Percentiles rank a stretch among this genome's conserved stretches.
Conservation (phyloP, 306 rosid genomes). For the Corylus americana region DNA sequence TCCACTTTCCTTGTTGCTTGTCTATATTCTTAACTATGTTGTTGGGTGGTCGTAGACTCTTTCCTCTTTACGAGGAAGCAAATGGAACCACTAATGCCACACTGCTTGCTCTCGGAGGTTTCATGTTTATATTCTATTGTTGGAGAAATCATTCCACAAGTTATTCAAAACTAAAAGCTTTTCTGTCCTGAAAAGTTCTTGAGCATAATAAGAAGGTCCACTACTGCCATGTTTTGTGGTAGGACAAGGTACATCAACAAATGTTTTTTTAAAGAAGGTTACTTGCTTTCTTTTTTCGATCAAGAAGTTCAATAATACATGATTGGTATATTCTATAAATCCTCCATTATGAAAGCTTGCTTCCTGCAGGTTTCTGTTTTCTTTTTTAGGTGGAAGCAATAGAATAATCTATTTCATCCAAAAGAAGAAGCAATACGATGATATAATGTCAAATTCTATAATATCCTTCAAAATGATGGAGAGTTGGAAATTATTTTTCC, state of each 20-base stretch:
- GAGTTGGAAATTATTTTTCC: not conserved
- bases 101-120: not conserved
- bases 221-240: not conserved
- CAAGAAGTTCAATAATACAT: not conserved
- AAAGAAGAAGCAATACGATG: not conserved
- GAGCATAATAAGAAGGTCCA: not conserved
- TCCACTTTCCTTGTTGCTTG: conserved; percentile 36
- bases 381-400: not conserved
- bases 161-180: not conserved
- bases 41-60: conserved; percentile 31
- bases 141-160: not conserved
- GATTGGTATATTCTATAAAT: not conserved
- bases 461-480: not conserved
- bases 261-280: not conserved
- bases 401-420: not conserved
- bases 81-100: not conserved
- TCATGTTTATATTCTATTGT: not conserved
- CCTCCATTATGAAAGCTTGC: not conserved
- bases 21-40: conserved; percentile 30
- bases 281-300: not conserved
- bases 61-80: not conserved
- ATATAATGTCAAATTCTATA: not conserved
- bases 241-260: not conserved
- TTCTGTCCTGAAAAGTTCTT: not conserved
- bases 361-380: not conserved